Percentiles rank a stretch among this genome's conserved stretches.
Conservation (phyloP, 177 flowering plant genomes). For the Vitis hybrid region DNA sequence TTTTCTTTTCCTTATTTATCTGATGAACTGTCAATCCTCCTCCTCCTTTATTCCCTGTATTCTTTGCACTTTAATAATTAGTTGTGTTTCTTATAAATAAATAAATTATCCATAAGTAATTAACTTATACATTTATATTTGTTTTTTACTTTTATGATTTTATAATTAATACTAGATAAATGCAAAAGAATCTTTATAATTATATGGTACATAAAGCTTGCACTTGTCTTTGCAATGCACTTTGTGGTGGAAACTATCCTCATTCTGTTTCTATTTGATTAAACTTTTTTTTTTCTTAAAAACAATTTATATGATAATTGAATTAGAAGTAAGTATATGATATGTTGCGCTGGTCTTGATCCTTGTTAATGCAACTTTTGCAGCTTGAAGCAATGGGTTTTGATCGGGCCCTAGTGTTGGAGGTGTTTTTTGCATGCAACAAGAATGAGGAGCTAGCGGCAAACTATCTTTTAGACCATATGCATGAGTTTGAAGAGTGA, state of each 20-base stretch:
- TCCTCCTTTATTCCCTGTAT: no score
- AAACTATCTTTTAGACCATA: conserved; percentile 59
- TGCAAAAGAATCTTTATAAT: background rate
- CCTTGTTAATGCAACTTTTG: conserved; percentile 2
- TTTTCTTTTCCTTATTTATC: no score
- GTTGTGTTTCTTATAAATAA: no score
- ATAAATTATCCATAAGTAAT: no score
- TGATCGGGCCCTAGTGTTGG: conserved; percentile 47
- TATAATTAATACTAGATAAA: background rate
- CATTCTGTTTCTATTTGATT: background rate
- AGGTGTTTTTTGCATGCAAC: conserved; percentile 65
- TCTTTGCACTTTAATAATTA: no score
- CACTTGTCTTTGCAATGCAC: background rate
- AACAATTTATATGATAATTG: background rate
- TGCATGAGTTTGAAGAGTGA: conserved; percentile 57
- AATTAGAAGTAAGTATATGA: background rate
- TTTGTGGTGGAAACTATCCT: background rate
- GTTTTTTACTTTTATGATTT: background rate
- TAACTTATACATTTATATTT: background rate
- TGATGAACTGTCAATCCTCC: no score
- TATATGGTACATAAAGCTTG: background rate
- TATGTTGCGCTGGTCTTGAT: background rate
- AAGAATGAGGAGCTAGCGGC: conserved; percentile 68
- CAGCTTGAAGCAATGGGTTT: conserved; percentile 73
- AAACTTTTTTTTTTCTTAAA: background rate